phyloP scores from a whole-genome alignment of 2,329 filamentous ascomycete species.

The Aspergillus carbonarius region DNA sequence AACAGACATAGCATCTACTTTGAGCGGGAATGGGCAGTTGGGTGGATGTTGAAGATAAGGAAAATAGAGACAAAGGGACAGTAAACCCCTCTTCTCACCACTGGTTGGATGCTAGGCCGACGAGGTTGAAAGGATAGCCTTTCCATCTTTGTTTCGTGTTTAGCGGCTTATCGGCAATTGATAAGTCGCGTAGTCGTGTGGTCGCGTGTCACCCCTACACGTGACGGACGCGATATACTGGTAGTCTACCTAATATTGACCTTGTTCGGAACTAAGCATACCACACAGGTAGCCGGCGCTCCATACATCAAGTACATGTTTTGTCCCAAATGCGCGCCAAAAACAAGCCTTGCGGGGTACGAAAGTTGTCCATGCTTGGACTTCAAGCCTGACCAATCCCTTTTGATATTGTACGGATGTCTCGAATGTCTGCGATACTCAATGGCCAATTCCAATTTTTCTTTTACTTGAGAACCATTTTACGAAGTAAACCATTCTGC shows the following conservation, averaged over 20 bases:
- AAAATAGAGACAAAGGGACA: background rate
- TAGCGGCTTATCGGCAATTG: background rate
- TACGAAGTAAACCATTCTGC: background rate
- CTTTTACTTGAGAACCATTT: background rate
- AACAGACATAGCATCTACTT: background rate
- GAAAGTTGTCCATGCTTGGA: background rate
- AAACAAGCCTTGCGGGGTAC: background rate
- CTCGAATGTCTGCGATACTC: background rate
- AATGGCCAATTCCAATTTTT: background rate
- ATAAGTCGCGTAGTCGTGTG: constrained; percentile 16
- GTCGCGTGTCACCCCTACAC: constrained; percentile 12
- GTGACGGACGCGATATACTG: background rate
- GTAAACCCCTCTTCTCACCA: background rate
- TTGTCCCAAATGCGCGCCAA: background rate
- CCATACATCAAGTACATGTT: background rate
- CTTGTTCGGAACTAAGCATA: too few relatives aligned
- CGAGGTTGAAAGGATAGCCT: background rate
- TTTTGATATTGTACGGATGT: background rate
- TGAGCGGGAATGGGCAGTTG: background rate
- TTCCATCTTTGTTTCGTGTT: constrained; percentile 4
- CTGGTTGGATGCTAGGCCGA: background rate
- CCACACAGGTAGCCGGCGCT: too few relatives aligned
- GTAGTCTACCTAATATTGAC: background rate
- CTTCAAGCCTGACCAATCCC: background rate
- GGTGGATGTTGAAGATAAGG: background rate